Evolutionary conservation across 2,329 filamentous ascomycete genomes (phyloP).

Genomic region (Pseudophaeomoniella oleicola): DNA sequence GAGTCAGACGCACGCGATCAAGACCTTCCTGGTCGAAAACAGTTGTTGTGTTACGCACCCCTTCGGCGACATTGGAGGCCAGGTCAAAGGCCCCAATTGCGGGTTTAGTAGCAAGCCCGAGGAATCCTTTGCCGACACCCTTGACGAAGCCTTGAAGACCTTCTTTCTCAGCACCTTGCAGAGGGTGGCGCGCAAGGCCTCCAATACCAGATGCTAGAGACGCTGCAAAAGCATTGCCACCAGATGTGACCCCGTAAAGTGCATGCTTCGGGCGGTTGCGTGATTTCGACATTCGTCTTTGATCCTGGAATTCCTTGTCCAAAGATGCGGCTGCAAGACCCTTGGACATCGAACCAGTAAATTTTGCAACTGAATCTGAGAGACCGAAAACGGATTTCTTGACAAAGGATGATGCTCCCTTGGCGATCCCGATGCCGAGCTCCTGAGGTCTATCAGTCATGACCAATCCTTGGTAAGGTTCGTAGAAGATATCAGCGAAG

Average conservation of each 20-base stretch:
- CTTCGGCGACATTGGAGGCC: constrained; percentile 91
- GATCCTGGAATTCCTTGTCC: constrained; percentile 97
- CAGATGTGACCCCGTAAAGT: constrained; percentile 86
- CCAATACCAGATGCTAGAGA: constrained; percentile 89
- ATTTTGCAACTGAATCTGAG: constrained; percentile 92
- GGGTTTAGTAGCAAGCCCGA: constrained; percentile 92
- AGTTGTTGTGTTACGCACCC: constrained; percentile 95
- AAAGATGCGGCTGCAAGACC: constrained; percentile 87
- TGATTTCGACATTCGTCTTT: constrained; percentile 80
- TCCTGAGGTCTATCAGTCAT: constrained; percentile 93
- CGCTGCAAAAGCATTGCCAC: constrained; percentile 85
- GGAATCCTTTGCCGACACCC: constrained; percentile 85
- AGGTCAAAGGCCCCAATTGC: constrained; percentile 94
- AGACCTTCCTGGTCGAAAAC: constrained; percentile 93
- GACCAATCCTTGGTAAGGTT: constrained; percentile 94
- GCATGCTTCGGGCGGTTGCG: constrained; percentile 95
- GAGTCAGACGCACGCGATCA: constrained; percentile 82
- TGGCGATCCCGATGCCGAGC: constrained; percentile 85
- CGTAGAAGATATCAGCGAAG: constrained; percentile 96
- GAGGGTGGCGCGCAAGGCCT: constrained; percentile 79
- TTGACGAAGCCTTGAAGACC: constrained; percentile 92
- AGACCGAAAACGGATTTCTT: constrained; percentile 98
- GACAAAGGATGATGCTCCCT: constrained; percentile 89
- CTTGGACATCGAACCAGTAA: constrained; percentile 94
- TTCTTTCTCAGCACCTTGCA: constrained; percentile 93